Base-by-base conservation (phyloP, 495 filamentous ascomycete species). In the Elasticomyces elasticus region DNA sequence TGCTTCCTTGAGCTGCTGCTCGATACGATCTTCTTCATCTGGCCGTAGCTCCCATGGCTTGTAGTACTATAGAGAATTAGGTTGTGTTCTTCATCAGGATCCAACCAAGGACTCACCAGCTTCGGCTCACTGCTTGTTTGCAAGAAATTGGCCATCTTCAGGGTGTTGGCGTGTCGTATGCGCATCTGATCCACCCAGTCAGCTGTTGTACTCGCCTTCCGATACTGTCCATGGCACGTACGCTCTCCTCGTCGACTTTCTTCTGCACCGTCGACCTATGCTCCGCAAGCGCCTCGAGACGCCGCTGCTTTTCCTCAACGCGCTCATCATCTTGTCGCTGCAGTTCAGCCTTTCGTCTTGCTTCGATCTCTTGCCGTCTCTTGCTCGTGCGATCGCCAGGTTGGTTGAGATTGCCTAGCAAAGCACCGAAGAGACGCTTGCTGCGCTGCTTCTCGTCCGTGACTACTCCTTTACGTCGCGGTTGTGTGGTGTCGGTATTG, bases 371-470 rank as follows among this genome's bases (percentile, higher is more conserved):
- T 54, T 79, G 80, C 49, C 91, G 80, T 60, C 82, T 83, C 68
- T 80, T 86, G 62, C 87, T 83, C 63, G 86, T 79, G 61, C 79
- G 74, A 43, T 76, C 72, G 5, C 45, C 38, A 11, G 46, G 31
- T 74, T 92, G 86, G 66, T 86, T 91, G 54, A 97, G 79, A 49
- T 89, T 91, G 66, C 84, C 88, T 60, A 95, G 73, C 61, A 95
- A 70, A 48, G 82, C 88, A 49, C 92, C 92, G 71, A 96, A 95
- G 63, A 98, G 76, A 49, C 92, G 77, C 73, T 87, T 84, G 40
- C 87, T 89, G 12, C 92, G 85, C 63, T 85, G 86, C 66, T 84
- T 88, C 64, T 96, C 90, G 56, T 94, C 88, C 52, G 79, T 70
- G 28, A 71, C 75, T 27, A 76, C 71, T 52, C 61, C 74, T 56